Base-by-base conservation (phyloP, 2,329 filamentous ascomycete genomes). In the Colletotrichum chlorophyti region DNA sequence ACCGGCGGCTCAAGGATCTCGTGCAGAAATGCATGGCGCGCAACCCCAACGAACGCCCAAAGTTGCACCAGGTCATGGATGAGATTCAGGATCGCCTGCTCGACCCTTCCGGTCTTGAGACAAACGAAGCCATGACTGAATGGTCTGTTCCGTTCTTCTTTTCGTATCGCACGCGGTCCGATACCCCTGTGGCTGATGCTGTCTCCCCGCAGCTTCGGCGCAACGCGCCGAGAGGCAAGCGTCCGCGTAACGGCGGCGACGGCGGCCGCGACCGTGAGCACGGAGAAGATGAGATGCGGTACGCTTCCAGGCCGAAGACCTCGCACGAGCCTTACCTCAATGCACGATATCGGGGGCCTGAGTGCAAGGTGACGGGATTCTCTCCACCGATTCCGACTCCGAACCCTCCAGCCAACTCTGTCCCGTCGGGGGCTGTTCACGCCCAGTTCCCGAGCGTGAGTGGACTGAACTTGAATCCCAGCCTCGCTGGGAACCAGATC, bases 1-100 rank as follows among this genome's bases (percentile, higher is more conserved):
- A 72, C 11, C 2, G n/a, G 1, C 47, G 64, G 7, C 52, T 73
- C 5, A 64, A 61, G 23, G 54, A 66, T 3, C 47, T 63, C 3
- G 26, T 73, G 19, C 47, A 61, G 31, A 59, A 48, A 10, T 73
- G 71, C 50, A 52, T 69, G 53, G 65, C 60, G 24, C 63, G 70
- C 12, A 43, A 60, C 3, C 71, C 71, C 1, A 11, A 35, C 19
- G 62, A 69, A 6, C 68, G 71, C 0, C 71, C 71, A 7, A 40
- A 19, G 5, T 55, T 72, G 9, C 15, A 59, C 26, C 27, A 54
- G 1, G 61, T 73, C 14, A 52, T 69, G 8, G 49, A 37, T 4
- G 38, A 41, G 14, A 60, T 70, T 5, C 35, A 55, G 10, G 19
- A 15, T 6, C 67, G 69, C n/a, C n/a, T n/a, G 27, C 69, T 68